Evolutionary conservation across 805 yeast genomes (phyloP).

Genomic region (Ascoidea asiatica): DNA sequence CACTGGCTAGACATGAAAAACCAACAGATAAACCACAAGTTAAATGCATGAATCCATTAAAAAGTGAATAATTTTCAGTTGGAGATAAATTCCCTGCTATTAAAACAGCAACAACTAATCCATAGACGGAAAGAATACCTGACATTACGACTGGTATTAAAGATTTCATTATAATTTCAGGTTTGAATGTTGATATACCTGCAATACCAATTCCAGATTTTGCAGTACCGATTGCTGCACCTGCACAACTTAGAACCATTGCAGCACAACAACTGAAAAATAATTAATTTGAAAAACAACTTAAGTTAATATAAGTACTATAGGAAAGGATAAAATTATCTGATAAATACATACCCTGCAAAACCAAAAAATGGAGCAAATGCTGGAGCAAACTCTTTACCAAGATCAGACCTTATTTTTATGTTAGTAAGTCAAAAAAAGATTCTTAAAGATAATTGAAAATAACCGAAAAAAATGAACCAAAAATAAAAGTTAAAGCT

Average conservation of each 20-base stretch:
- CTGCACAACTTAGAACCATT: conserved; percentile 84
- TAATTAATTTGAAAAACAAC: conserved; percentile 5
- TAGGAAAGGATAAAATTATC: not conserved
- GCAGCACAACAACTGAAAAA: conserved; percentile 63
- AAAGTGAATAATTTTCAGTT: conserved; percentile 63
- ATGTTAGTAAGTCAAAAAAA: no score
- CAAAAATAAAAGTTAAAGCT: no score
- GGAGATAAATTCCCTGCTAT: conserved; percentile 83
- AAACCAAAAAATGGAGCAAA: conserved; percentile 97
- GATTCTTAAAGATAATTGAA: no score
- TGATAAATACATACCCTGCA: conserved; percentile 48
- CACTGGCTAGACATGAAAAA: conserved; percentile 90
- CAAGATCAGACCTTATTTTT: conserved; percentile 26
- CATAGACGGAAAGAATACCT: conserved; percentile 95
- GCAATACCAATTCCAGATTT: conserved; percentile 97
- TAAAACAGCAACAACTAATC: conserved; percentile 89
- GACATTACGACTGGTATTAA: conserved; percentile 96
- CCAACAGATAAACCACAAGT: conserved; percentile 96
- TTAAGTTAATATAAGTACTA: not conserved
- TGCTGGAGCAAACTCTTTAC: conserved; percentile 65
- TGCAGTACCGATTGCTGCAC: conserved; percentile 98
- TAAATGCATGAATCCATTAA: conserved; percentile 96
- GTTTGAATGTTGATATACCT: conserved; percentile 96
- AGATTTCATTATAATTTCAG: conserved; percentile 91
- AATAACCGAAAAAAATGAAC: no score